A percentile compares a stretch with the other conserved stretches of the same genome.
Evolutionary conservation across 169 alveolate genomes (phyloP).

Genomic region (Cyclospora cayetanensis): DNA sequence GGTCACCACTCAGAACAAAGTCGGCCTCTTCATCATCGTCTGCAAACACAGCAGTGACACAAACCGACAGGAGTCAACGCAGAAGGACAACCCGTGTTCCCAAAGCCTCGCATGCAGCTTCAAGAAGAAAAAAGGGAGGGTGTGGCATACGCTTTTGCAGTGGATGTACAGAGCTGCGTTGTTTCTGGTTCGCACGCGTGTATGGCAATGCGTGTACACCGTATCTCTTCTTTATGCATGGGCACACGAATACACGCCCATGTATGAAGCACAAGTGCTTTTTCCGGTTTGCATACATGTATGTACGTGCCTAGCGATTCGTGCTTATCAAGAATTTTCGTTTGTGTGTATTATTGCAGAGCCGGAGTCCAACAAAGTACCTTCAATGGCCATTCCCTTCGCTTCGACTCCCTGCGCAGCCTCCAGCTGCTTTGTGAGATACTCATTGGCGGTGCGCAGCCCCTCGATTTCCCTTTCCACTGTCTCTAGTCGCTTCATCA

Average conservation of each 20-base stretch:
- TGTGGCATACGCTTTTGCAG: too few relatives aligned
- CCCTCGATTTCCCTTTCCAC: slow-evolving; percentile 35
- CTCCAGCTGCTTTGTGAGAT: slow-evolving; percentile 35
- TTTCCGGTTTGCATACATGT: neutral
- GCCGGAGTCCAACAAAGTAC: too few relatives aligned
- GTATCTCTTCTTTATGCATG: too few relatives aligned
- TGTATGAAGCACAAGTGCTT: neutral
- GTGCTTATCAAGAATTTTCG: neutral
- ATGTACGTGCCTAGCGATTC: neutral
- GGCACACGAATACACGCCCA: too few relatives aligned
- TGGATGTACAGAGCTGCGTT: too few relatives aligned
- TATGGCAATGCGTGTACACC: too few relatives aligned
- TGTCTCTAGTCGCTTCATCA: slow-evolving; percentile 31
- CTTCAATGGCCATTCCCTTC: neutral
- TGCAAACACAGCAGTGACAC: neutral
- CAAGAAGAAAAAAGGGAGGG: too few relatives aligned
- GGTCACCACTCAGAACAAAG: neutral
- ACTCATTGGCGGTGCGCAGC: slow-evolving; percentile 31
- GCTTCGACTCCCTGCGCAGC: neutral
- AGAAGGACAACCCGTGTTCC: too few relatives aligned
- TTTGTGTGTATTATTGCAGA: neutral
- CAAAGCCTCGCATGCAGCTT: too few relatives aligned
- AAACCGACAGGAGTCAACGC: too few relatives aligned
- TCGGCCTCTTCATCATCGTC: slow-evolving; percentile 32
- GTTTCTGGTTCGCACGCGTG: too few relatives aligned